Evolutionary conservation across 2,329 filamentous ascomycete species (phyloP), one percentile per base, ranked within the genome.

Genomic region (Fusarium sp.): DNA sequence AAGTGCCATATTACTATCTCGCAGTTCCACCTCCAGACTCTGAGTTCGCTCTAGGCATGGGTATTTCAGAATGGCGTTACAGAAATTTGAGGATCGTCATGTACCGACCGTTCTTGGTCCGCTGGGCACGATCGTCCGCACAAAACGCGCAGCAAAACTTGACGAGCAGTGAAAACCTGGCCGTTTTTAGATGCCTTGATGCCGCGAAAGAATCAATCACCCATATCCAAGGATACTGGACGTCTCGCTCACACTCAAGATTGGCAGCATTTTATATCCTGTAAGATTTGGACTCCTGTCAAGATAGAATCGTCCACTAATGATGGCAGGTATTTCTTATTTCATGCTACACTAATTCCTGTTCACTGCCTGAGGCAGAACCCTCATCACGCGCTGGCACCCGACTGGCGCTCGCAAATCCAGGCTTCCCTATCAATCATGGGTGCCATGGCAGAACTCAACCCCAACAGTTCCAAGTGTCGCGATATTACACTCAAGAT

Each of bases 381-480:
- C 18, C 66, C 67, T 0, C 61, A 62, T 12, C 67, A 70, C 23
- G 35, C 67, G 10, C 50, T 70, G 1, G 67, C 67, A 1, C 40
- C 61, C 5, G 61, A 65, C 30, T 70, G 67, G 67, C 67, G 67
- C 40, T 59, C 62, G 2, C 71, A 73, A 17, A 73, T 73, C 17
- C 67, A 56, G 30, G 62, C 67, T 6, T 73, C 71, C 1, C 32
- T 73, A 2, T 37, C 67, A 3, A 58, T 73, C 8, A 73, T 73
- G 71, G 60, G 59, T 5, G 63, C 56, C 18, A 73, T 73, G 70
- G 50, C 45, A 2, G 70, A 73, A 17, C 49, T 73, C 6, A 73
- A 66, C n/a, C 58, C 70, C 7, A 73, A 73, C 37, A 71, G 70
- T 33, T 64, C 70, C 5, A 73, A 73, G 42, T 73, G 70, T 14